Base-by-base conservation (phyloP, 2,329 filamentous ascomycete genomes). In the Chaetomium olivaceum region DNA sequence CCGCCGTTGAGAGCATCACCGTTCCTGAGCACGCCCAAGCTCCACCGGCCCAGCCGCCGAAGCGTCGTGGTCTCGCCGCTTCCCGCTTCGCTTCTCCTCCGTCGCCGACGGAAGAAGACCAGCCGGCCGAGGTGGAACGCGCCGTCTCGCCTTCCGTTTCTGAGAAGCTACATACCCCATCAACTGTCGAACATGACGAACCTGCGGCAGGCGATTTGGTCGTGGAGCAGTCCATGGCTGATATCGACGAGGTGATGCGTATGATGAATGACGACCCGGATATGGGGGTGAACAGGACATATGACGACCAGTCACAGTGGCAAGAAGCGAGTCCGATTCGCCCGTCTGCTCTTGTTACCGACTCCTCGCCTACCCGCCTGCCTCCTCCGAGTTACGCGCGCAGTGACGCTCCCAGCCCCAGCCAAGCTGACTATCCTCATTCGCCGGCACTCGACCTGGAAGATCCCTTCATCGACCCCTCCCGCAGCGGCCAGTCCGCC, bases 211-310 rank as follows among this genome's bases (percentile, higher is more conserved):
- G 27, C 4, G 46, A 25, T 21, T 14, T 60, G 29, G 51, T 56
- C 11, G 8, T 14, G 36, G 73, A 70, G 25, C 82, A 80, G 7
- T 86, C 89, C 0, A 91, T 91, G 71, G 89, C 94, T 71, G 93
- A 97, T 74, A 93, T 97, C 73, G 93, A 97, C 79, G 92, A 90
- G 54, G 88, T 97, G 61, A 97, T 98, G 92, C 87, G 89, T 69
- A 90, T 95, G 67, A 85, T 97, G 72, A 89, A 92, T 72, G 85
- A 89, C 65, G 86, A 92, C 70, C 90, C 90, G 1, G 88, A 89
- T 60, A 86, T 90, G 75, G 91, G 91, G 14, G 86, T 92, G 66
- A 91, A 92, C 74, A 89, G 88, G 73, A 80, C 79, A 8, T 76
- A 81, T 16, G 80, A 83, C 55, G 76, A 66, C 5, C 58, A 65